phyloP scores from a whole-genome alignment of 108 stramenopile species.

The Conticribra guillardii region DNA sequence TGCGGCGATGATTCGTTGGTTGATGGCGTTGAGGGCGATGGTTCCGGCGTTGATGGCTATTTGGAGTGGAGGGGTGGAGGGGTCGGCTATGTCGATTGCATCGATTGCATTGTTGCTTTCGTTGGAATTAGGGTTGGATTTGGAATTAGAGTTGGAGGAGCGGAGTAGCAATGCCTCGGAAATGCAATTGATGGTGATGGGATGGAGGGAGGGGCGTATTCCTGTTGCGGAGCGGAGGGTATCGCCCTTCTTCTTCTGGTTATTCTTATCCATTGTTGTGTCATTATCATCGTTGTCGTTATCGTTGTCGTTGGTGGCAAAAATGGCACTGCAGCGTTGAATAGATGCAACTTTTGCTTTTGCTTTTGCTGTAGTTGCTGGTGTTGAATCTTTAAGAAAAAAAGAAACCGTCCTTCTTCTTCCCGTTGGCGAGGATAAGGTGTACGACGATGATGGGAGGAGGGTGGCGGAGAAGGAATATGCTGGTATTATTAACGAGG shows the following conservation, averaged over 20 bases:
- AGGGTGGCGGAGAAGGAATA: too few species aligned
- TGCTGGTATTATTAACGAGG: too few species aligned
- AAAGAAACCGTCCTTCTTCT: too few species aligned
- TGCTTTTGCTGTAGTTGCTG: too few species aligned
- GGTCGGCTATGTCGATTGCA: conserved; percentile 28
- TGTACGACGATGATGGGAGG: too few species aligned
- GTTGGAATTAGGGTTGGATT: neutral
- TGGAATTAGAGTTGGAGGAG: conserved; percentile 16
- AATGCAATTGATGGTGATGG: conserved; percentile 83
- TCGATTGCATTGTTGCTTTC: conserved; percentile 1
- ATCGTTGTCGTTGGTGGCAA: too few species aligned
- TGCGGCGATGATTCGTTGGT: conserved; percentile 57
- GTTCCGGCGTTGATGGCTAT: conserved; percentile 68
- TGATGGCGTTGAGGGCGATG: conserved; percentile 65
- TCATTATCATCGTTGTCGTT: too few species aligned
- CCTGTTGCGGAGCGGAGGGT: conserved; percentile 69
- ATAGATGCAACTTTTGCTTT: too few species aligned
- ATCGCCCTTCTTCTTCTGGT: conserved; percentile 54
- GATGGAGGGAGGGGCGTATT: conserved; percentile 85
- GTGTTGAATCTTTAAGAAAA: too few species aligned
- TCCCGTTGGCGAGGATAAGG: too few species aligned
- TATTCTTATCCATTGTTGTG: too few species aligned
- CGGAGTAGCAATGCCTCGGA: conserved; percentile 70
- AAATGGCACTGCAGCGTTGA: too few species aligned
- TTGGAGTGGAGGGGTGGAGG: conserved; percentile 48